Evolutionary conservation across 306 rosid species (phyloP).

Genomic region (Castanea sativa): DNA sequence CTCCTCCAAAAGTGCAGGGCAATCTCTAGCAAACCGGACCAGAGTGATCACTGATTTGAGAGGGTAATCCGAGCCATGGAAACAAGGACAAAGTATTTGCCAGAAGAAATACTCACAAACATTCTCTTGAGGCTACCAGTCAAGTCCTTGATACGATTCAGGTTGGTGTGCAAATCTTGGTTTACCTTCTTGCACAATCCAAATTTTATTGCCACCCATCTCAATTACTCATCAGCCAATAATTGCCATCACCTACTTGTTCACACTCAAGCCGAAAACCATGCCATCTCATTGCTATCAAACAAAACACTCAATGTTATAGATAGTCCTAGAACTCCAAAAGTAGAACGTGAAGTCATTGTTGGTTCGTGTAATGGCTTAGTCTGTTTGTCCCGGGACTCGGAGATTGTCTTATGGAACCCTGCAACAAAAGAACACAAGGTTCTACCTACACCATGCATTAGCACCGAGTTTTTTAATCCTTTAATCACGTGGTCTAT

Average conservation of each 20-base stretch:
- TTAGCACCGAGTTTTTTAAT: not conserved
- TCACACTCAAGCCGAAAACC: not conserved
- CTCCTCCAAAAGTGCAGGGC: not conserved
- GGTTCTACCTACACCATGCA: not conserved
- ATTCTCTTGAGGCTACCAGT: not conserved
- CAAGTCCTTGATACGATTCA: not conserved
- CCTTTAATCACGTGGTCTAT: not conserved
- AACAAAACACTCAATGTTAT: not conserved
- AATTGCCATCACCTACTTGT: not conserved
- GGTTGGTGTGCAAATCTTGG: not conserved
- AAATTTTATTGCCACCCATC: not conserved
- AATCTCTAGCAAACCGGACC: not conserved
- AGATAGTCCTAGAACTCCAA: not conserved
- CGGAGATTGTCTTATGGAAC: not conserved
- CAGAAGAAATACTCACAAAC: not conserved
- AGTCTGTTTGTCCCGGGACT: not conserved
- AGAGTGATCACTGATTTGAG: not conserved
- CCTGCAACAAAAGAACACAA: constrained; percentile 6
- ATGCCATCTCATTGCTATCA: not conserved
- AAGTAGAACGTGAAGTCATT: not conserved
- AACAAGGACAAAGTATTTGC: not conserved
- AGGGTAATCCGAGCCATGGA: not conserved
- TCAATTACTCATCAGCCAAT: not conserved
- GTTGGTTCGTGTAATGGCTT: constrained; percentile 11
- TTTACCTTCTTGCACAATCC: not conserved